Percentiles rank a stretch among this genome's conserved stretches.
These are phyloP conservation scores for Neurospora cerealis DNA, from an alignment of 495 filamentous ascomycete genomes.

Conservation along the genomic window DNA sequence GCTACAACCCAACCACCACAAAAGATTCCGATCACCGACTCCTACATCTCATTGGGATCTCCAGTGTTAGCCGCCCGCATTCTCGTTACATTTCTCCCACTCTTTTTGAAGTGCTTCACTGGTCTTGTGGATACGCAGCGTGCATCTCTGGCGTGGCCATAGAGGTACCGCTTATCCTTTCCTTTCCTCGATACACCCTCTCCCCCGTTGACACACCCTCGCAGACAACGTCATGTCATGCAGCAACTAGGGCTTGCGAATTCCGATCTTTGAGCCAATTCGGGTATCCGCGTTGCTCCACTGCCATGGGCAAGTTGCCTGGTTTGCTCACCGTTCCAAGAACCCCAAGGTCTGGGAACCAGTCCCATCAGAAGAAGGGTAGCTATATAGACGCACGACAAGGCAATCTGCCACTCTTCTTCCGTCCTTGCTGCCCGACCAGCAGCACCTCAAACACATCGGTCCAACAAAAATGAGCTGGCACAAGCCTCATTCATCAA, in stretches of 20 bases:
- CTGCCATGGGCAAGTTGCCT: constrained; percentile 7
- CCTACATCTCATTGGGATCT: not conserved
- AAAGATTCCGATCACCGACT: not conserved
- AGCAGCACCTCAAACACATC: constrained; percentile 12
- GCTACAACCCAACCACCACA: not conserved
- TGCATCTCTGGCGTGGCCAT: not conserved
- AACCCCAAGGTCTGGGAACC: not conserved
- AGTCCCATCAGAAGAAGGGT: not conserved
- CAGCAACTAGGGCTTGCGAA: constrained; percentile 7
- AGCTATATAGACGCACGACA: constrained; percentile 14
- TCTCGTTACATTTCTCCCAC: not conserved
- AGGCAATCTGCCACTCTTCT: constrained; percentile 4
- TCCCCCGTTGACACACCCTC: constrained; percentile 6
- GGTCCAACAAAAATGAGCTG: constrained; percentile 17
- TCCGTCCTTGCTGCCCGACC: constrained; percentile 27
- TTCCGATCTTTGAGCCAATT: constrained; percentile 5
- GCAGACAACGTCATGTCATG: constrained; percentile 19
- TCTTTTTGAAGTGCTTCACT: not conserved
- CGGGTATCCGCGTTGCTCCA: constrained; percentile 12
- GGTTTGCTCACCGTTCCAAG: constrained; percentile 5
- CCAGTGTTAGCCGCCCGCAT: not conserved
- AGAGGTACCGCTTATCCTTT: constrained; percentile 1
- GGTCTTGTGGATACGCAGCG: not conserved
- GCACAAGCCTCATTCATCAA: constrained; percentile 8
- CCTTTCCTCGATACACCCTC: constrained; percentile 7